Evolutionary conservation across 129 eudicot species (phyloP).

Genomic region (Saposhnikovia divaricata): DNA sequence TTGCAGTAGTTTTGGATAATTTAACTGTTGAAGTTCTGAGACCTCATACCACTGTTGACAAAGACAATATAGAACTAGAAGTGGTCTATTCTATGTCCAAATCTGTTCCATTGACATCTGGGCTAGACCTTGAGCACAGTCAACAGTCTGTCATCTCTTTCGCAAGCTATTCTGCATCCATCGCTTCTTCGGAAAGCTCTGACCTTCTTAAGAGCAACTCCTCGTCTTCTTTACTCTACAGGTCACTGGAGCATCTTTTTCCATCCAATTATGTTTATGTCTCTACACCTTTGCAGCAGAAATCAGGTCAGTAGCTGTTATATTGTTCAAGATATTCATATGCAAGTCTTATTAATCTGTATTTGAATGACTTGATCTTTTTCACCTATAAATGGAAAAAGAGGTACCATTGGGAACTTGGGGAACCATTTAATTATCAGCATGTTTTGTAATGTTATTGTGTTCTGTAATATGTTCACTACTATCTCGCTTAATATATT

Average conservation of each 20-base stretch:
- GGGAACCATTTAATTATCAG: too few relatives aligned
- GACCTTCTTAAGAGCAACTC: slow-evolving; percentile 31
- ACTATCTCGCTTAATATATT: too few relatives aligned
- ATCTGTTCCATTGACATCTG: slow-evolving; percentile 36
- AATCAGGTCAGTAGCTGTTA: slow-evolving; percentile 36
- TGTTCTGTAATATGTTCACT: too few relatives aligned
- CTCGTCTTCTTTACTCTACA: slow-evolving; percentile 22
- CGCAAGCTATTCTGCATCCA: slow-evolving; percentile 25
- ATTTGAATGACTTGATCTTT: not conserved
- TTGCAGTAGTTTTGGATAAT: slow-evolving; percentile 49
- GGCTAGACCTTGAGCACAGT: slow-evolving; percentile 24
- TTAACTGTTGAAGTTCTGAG: slow-evolving; percentile 23
- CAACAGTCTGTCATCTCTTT: slow-evolving; percentile 30
- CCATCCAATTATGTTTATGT: slow-evolving; percentile 21
- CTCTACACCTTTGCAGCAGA: slow-evolving; percentile 30
- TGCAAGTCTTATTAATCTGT: not conserved
- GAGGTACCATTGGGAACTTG: too few relatives aligned
- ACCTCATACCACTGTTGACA: slow-evolving; percentile 23
- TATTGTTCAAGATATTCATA: not conserved
- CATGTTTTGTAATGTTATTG: too few relatives aligned
- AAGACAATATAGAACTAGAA: slow-evolving; percentile 44
- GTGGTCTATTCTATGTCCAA: slow-evolving; percentile 47
- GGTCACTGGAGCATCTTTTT: slow-evolving; percentile 21
- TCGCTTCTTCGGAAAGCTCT: slow-evolving; percentile 38
- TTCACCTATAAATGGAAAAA: not conserved